phyloP scores from a whole-genome alignment of 257 asterid species.

The Lithospermum erythrorhizon region DNA sequence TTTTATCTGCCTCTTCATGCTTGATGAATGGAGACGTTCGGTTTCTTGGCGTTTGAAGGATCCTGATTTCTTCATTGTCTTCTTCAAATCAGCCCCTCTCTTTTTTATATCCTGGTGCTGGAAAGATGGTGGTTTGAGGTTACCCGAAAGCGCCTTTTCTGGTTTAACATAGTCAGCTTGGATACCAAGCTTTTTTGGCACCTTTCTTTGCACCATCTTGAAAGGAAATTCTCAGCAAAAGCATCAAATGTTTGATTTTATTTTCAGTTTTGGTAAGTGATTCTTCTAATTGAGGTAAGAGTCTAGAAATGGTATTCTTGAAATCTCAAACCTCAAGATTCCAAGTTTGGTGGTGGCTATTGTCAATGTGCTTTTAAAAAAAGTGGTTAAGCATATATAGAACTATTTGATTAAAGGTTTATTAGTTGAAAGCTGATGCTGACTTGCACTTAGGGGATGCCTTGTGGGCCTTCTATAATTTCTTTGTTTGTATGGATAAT shows the following conservation, averaged over 20 bases:
- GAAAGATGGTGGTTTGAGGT: slow-evolving; percentile 25
- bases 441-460: slow-evolving; percentile 31
- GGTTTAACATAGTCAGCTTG: slow-evolving; percentile 27
- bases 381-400: background rate
- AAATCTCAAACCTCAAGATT: slow-evolving; percentile 26
- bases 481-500: slow-evolving; percentile 1
- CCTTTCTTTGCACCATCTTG: slow-evolving; percentile 75
- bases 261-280: background rate
- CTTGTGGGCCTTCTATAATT: slow-evolving; percentile 14
- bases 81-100: slow-evolving; percentile 43
- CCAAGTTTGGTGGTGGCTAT: slow-evolving; percentile 25
- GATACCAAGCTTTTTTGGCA: slow-evolving; percentile 27
- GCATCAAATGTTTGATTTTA: slow-evolving; percentile 10
- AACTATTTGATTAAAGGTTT: slow-evolving; percentile 19
- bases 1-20: slow-evolving; percentile 11
- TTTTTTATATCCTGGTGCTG: slow-evolving; percentile 36
- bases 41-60: slow-evolving; percentile 11
- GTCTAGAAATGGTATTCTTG: slow-evolving; percentile 1
- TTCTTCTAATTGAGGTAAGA: slow-evolving; percentile 9
- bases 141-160: slow-evolving; percentile 14
- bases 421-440: slow-evolving; percentile 31
- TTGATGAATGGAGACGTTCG: background rate
- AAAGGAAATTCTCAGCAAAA: slow-evolving; percentile 22
- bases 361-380: background rate
- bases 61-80: slow-evolving; percentile 73